Percentiles rank a stretch among this genome's conserved stretches.
Evolutionary conservation across 108 stramenopile species (phyloP).

Genomic region (Chaetoceros tenuissimus): DNA sequence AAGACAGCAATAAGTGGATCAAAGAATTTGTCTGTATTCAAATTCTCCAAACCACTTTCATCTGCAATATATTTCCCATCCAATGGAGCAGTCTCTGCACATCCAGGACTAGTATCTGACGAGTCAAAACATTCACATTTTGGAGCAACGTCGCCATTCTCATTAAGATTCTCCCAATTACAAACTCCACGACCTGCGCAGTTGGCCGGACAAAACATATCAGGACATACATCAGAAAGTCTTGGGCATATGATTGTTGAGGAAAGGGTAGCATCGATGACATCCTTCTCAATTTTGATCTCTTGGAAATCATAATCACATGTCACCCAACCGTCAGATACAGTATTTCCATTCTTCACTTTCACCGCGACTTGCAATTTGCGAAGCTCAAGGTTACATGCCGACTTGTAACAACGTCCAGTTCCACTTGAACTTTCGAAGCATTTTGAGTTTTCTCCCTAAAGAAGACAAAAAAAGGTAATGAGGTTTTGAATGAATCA

Average conservation of each 20-base stretch:
- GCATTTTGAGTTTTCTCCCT: slow-evolving; percentile 59
- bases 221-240: slow-evolving; percentile 60
- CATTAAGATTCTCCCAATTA: slow-evolving; percentile 37
- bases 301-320: slow-evolving; percentile 70
- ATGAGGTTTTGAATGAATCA: neutral
- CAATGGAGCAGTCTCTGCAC: slow-evolving; percentile 62
- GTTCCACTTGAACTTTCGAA: slow-evolving; percentile 54
- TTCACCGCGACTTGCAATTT: slow-evolving; percentile 37
- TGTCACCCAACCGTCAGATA: slow-evolving; percentile 44
- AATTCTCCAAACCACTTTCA: slow-evolving; percentile 48
- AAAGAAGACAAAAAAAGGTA: slow-evolving; percentile 52
- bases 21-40: slow-evolving; percentile 68
- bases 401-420: slow-evolving; percentile 65
- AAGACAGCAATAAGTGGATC: slow-evolving; percentile 80
- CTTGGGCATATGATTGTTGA: slow-evolving; percentile 45
- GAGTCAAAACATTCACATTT: slow-evolving; percentile 73
- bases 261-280: slow-evolving; percentile 10
- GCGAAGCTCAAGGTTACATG: slow-evolving; percentile 35
- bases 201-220: slow-evolving; percentile 74
- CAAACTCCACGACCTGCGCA: slow-evolving; percentile 77
- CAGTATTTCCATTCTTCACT: no score
- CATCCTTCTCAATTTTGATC: slow-evolving; percentile 27
- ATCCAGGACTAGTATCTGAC: slow-evolving; percentile 60
- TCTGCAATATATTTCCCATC: slow-evolving; percentile 65
- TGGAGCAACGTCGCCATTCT: slow-evolving; percentile 43